These are phyloP conservation scores for Penicillium pulvis DNA, from an alignment of 495 filamentous ascomycete species.

Conservation along the genomic window DNA sequence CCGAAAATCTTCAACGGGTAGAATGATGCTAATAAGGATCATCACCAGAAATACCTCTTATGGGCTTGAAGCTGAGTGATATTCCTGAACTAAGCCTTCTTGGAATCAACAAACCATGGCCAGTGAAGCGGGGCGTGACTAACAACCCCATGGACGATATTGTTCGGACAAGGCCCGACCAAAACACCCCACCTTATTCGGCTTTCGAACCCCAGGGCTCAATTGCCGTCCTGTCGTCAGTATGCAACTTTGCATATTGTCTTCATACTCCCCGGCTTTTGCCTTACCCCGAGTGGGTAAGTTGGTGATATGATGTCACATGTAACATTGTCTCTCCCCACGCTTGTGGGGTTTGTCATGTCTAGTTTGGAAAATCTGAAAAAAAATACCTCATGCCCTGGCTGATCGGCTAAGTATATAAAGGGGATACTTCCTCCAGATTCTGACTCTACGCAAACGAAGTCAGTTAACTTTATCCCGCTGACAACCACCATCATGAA, in stretches of 20 bases:
- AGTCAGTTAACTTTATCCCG: not conserved
- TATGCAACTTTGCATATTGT: not conserved
- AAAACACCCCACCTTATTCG: slow-evolving; percentile 6
- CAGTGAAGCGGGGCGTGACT: slow-evolving; percentile 6
- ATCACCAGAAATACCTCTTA: not conserved
- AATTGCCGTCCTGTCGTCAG: slow-evolving; percentile 6
- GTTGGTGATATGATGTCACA: slow-evolving; percentile 10
- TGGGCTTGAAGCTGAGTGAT: not conserved
- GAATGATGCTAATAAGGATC: slow-evolving; percentile 1
- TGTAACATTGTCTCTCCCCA: not conserved
- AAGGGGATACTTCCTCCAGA: not conserved
- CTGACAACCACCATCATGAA: slow-evolving; percentile 1
- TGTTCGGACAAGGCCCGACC: slow-evolving; percentile 9
- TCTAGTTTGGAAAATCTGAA: slow-evolving; percentile 1
- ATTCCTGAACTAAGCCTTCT: slow-evolving; percentile 2
- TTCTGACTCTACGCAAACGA: not conserved
- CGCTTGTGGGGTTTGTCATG: slow-evolving; percentile 5
- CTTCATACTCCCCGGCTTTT: slow-evolving; percentile 4
- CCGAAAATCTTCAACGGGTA: not conserved
- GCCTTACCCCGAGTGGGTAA: slow-evolving; percentile 2
- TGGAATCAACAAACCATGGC: not conserved
- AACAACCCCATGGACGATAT: not conserved
- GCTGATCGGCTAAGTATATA: slow-evolving; percentile 5
- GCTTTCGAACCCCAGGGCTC: slow-evolving; percentile 6
- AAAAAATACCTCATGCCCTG: not conserved